Evolutionary conservation across 129 eudicot genomes (phyloP), one percentile per base, ranked within the genome.

Genomic region (Deinandra increscens): DNA sequence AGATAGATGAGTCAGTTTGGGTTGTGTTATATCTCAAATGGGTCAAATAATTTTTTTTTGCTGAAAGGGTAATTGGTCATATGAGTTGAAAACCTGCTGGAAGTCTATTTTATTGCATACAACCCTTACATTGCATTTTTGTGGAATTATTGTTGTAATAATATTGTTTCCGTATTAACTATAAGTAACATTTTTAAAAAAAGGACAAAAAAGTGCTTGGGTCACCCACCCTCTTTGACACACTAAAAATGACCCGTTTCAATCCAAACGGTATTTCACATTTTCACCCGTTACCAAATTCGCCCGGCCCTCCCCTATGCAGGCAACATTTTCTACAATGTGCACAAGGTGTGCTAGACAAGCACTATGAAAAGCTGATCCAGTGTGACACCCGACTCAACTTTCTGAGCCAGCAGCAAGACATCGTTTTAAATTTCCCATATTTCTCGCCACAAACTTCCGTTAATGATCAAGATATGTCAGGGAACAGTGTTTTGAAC

Each of bases 361-460:
- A 85, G 83, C 96, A 91, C 46, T 91, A 81, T 43, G 96, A 88
- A 73, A 91, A 83, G 76, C 63, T 88, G 64, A 81, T 91, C 76
- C 92, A 91, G 66, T 85, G 93, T 70, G 97, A 91, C 54, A n/a
- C 58, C 37, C 88, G 96, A 12, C 93, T 91, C 26, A 73, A 74
- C 48, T 62, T 74, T 54, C 72, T 91, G 63, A 88, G 90, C 81
- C 86, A 64, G 56, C 97, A 85, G n/a, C 85, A 76, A 38, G 82
- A 81, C 45, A 69, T 82, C 12, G 66, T 55, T 71, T n/a, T 85
- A 63, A 81, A 83, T 46, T 55, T 80, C 18, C 90, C 90, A n/a
- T 85, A 60, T 85, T 85, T 89, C 64, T 81, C 81, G 20, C 50
- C 85, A 41, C 81, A 76, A 59, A 48, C 83, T 78, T 60, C 85